Evolutionary conservation across 2,329 filamentous ascomycete genomes (phyloP).

Genomic region (Aspergillus brasiliensis): DNA sequence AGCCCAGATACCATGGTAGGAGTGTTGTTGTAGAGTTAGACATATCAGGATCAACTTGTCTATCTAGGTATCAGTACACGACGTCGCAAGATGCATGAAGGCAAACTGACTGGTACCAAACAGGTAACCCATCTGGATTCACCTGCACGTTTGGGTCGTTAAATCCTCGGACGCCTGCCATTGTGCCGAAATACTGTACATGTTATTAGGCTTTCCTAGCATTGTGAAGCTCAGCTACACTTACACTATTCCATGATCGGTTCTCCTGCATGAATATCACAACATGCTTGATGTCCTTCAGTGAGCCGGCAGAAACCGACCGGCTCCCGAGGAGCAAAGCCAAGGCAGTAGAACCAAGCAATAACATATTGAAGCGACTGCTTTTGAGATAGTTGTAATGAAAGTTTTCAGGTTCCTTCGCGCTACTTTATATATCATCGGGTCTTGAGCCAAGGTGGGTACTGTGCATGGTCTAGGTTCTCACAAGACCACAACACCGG

Average conservation of each 20-base stretch:
- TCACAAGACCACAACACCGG: not conserved
- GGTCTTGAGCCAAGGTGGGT: not conserved
- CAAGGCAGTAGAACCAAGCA: slow-evolving; percentile 15
- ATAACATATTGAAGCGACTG: not conserved
- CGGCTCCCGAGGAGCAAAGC: slow-evolving; percentile 20
- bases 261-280: slow-evolving; percentile 61
- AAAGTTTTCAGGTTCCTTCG: too few relatives aligned
- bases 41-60: slow-evolving; percentile 41
- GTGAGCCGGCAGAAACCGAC: slow-evolving; percentile 39
- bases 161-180: slow-evolving; percentile 59
- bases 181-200: slow-evolving; percentile 57
- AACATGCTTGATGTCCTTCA: slow-evolving; percentile 59
- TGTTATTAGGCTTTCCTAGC: not conserved
- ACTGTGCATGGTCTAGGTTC: not conserved
- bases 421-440: not conserved
- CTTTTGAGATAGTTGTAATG: not conserved
- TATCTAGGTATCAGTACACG: slow-evolving; percentile 18
- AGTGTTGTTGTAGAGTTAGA: slow-evolving; percentile 48
- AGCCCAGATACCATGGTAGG: slow-evolving; percentile 59
- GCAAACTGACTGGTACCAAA: slow-evolving; percentile 50
- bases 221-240: not conserved
- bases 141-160: slow-evolving; percentile 58
- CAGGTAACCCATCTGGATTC: slow-evolving; percentile 47
- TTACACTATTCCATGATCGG: slow-evolving; percentile 43
- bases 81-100: not conserved